Conservation (phyloP, 306 rosid genomes). For the Clitoria ternatea region DNA sequence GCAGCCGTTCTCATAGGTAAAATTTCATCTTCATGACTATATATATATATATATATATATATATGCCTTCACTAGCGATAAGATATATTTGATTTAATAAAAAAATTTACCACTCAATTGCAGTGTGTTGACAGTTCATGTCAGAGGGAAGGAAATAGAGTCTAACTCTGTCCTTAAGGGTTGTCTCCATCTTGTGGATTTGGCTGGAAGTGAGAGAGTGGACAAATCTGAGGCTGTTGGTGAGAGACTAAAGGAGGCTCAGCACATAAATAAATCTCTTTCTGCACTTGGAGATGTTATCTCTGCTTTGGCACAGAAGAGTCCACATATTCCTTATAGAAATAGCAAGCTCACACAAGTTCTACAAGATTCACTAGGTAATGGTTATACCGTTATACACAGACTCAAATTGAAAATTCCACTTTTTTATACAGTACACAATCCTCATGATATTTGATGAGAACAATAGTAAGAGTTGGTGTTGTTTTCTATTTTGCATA, state of each 20-base stretch:
- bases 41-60: neutral
- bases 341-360: constrained; percentile 98
- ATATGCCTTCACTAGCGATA: neutral
- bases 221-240: constrained; percentile 97
- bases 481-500: neutral
- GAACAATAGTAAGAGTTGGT: neutral
- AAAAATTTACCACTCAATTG: constrained; percentile 25
- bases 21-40: neutral
- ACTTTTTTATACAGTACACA: neutral
- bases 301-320: constrained; percentile 94
- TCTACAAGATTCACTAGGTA: constrained; percentile 95
- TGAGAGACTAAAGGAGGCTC: constrained; percentile 95
- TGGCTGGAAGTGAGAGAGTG: constrained; percentile 98
- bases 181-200: constrained; percentile 94
- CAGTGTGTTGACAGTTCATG: constrained; percentile 90
- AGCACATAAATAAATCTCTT: constrained; percentile 88
- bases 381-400: no score
- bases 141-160: constrained; percentile 70
- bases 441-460: neutral
- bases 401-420: neutral
- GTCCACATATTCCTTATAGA: constrained; percentile 85
- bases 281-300: constrained; percentile 99
- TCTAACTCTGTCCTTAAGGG: constrained; percentile 77
- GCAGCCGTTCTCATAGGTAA: constrained; percentile 98
- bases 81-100: neutral